These are phyloP conservation scores for Penstemon barbatus DNA, from an alignment of 257 asterid species.

Conservation along the genomic window DNA sequence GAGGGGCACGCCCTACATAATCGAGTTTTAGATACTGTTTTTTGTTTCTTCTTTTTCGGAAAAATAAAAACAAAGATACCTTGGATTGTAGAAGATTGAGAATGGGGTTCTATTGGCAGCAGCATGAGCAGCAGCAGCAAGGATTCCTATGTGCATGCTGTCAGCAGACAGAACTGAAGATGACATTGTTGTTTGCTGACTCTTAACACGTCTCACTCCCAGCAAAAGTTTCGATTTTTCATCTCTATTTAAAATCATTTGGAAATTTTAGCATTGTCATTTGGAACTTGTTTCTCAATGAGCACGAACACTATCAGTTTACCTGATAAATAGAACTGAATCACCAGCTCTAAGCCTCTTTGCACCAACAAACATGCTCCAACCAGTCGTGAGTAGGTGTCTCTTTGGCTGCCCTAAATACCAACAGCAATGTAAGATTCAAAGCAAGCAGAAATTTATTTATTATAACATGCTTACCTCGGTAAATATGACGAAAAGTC, in stretches of 20 bases:
- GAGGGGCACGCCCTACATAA: constrained; percentile 90
- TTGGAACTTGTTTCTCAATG: not conserved
- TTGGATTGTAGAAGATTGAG: constrained; percentile 90
- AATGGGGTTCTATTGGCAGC: constrained; percentile 83
- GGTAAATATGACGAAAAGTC: constrained; percentile 94
- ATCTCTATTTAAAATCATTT: constrained; percentile 42
- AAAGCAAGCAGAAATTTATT: not conserved
- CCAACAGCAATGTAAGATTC: constrained; percentile 10
- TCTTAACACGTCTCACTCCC: constrained; percentile 90
- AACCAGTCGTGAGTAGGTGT: constrained; percentile 94
- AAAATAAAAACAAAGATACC: constrained; percentile 34
- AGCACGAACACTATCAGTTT: constrained; percentile 6
- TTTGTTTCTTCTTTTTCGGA: not conserved
- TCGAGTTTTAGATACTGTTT: not conserved
- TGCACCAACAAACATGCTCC: constrained; percentile 98
- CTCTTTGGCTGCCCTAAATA: constrained; percentile 90
- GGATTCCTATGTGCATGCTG: constrained; percentile 98
- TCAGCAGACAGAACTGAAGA: constrained; percentile 97
- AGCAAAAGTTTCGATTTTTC: constrained; percentile 82
- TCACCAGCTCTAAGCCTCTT: constrained; percentile 96
- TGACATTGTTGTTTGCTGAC: constrained; percentile 80
- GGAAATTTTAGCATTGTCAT: not conserved
- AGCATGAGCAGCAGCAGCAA: constrained; percentile 99
- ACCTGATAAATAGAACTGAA: constrained; percentile 91
- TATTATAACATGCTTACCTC: constrained; percentile 50